Evolutionary conservation across 305 asterid genomes (phyloP).

Genomic region (Fraxinus platypoda): DNA sequence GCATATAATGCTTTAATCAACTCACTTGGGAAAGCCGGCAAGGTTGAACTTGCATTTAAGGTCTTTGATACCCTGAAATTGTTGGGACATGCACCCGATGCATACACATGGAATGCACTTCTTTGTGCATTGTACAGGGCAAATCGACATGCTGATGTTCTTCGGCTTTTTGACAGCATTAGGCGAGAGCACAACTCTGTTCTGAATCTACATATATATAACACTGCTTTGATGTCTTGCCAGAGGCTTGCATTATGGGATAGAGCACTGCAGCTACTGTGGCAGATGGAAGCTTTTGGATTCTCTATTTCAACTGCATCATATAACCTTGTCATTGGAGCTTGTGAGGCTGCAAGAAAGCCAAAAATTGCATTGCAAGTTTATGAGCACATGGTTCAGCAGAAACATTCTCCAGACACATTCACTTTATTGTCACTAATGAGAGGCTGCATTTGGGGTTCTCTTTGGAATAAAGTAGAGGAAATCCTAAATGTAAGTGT

Average conservation of each 20-base stretch:
- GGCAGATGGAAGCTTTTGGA: slow-evolving; percentile 78
- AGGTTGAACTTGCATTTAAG: slow-evolving; percentile 63
- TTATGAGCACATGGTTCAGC: slow-evolving; percentile 65
- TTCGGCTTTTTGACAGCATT: slow-evolving; percentile 60
- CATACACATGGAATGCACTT: slow-evolving; percentile 86
- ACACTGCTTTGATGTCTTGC: slow-evolving; percentile 70
- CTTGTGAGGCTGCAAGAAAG: slow-evolving; percentile 80
- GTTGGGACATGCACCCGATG: slow-evolving; percentile 66
- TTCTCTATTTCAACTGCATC: slow-evolving; percentile 52
- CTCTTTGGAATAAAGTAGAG: slow-evolving; percentile 70
- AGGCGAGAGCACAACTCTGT: slow-evolving; percentile 37
- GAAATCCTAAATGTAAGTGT: slow-evolving; percentile 62
- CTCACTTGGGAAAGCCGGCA: slow-evolving; percentile 70
- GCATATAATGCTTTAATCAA: slow-evolving; percentile 74
- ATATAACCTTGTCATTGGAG: slow-evolving; percentile 83
- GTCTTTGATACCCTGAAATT: slow-evolving; percentile 56
- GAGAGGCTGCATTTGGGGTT: slow-evolving; percentile 83
- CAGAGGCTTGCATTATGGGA: slow-evolving; percentile 85
- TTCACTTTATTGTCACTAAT: slow-evolving; percentile 71
- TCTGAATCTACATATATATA: slow-evolving; percentile 58
- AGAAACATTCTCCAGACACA: slow-evolving; percentile 54
- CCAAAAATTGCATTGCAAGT: slow-evolving; percentile 81
- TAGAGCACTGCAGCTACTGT: slow-evolving; percentile 64
- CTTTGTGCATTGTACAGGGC: slow-evolving; percentile 76
- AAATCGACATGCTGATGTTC: slow-evolving; percentile 55